phyloP scores from a whole-genome alignment of 495 filamentous ascomycete genomes.

The Aspergillus steynii region DNA sequence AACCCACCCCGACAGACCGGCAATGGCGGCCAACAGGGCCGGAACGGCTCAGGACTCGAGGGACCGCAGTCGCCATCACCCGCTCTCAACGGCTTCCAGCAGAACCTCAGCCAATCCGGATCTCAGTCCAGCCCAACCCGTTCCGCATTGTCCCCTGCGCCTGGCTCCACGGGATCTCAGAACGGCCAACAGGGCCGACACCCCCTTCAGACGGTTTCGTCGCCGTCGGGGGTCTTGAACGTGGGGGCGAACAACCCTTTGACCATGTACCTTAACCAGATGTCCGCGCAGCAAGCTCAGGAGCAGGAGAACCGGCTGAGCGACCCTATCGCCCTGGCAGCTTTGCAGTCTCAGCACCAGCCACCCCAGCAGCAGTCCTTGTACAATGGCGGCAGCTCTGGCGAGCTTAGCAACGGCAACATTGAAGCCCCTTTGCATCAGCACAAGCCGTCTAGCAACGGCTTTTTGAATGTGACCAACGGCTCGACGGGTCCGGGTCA shows the following conservation, averaged over 20 bases:
- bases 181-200: slow-evolving; percentile 50
- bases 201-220: slow-evolving; percentile 53
- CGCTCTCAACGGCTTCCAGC: slow-evolving; percentile 50
- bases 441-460: slow-evolving; percentile 58
- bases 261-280: slow-evolving; percentile 90
- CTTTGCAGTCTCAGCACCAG: slow-evolving; percentile 67
- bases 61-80: slow-evolving; percentile 66
- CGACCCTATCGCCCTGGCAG: slow-evolving; percentile 51
- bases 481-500: slow-evolving; percentile 56
- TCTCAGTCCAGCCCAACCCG: slow-evolving; percentile 71
- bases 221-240: slow-evolving; percentile 73
- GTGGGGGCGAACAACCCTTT: slow-evolving; percentile 81
- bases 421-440: slow-evolving; percentile 49
- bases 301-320: slow-evolving; percentile 55
- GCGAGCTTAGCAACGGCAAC: slow-evolving; percentile 58
- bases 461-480: slow-evolving; percentile 64
- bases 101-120: slow-evolving; percentile 56
- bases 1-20: slow-evolving; percentile 89
- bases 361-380: slow-evolving; percentile 52
- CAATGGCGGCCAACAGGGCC: slow-evolving; percentile 59
- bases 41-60: slow-evolving; percentile 49
- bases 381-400: slow-evolving; percentile 49
- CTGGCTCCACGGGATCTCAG: slow-evolving; percentile 57
- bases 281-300: slow-evolving; percentile 73
- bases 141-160: slow-evolving; percentile 55